Evolutionary conservation across 2,329 filamentous ascomycete genomes (phyloP).

Genomic region (Metarhizium sp.): DNA sequence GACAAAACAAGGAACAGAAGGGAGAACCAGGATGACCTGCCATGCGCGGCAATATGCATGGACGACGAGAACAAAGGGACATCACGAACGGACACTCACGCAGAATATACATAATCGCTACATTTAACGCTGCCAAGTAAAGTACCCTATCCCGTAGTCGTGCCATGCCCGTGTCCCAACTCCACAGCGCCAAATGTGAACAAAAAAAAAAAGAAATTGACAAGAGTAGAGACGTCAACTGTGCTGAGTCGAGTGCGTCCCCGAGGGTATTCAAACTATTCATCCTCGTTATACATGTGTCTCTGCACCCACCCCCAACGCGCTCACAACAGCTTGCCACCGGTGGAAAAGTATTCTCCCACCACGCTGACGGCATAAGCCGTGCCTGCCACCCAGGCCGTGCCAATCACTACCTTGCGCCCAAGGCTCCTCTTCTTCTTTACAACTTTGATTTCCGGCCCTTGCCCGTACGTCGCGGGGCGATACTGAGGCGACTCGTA

Average conservation of each 20-base stretch:
- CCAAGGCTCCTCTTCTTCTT: conserved; percentile 30
- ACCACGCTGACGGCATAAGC: conserved; percentile 50
- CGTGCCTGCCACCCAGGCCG: conserved; percentile 42
- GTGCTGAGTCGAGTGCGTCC: background rate
- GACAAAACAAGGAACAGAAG: too few species aligned
- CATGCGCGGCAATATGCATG: too few species aligned
- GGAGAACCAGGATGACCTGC: too few species aligned
- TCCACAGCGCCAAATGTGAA: background rate
- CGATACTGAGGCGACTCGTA: conserved; percentile 35
- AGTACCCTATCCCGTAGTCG: background rate
- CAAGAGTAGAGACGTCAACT: background rate
- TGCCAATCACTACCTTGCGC: conserved; percentile 43
- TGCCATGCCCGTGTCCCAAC: background rate
- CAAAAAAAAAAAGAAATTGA: background rate
- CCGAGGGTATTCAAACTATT: conserved; percentile 4
- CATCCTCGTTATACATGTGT: background rate
- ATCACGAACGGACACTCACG: too few species aligned
- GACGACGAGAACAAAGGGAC: too few species aligned
- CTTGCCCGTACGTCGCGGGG: conserved; percentile 27
- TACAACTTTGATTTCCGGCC: conserved; percentile 19
- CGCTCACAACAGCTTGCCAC: conserved; percentile 19
- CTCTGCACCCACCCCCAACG: background rate
- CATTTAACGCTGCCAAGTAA: background rate
- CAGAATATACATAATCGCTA: background rate
- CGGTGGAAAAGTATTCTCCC: conserved; percentile 46